These are phyloP conservation scores for Solanum habrochaites DNA, from an alignment of 257 asterid genomes.

Conservation along the genomic window DNA sequence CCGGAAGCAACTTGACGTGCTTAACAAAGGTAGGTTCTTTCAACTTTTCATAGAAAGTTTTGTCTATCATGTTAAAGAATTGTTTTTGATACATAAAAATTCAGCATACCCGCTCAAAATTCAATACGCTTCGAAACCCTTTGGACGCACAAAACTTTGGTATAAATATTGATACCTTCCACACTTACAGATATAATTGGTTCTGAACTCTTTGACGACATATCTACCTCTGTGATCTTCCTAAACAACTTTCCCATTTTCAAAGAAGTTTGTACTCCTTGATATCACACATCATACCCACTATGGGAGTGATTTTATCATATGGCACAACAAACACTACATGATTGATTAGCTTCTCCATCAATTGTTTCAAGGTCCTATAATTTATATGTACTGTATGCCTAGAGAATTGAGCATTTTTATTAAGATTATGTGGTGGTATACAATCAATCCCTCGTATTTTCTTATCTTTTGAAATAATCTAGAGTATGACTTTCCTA, in stretches of 20 bases:
- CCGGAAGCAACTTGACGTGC: neutral
- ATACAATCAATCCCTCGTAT: neutral
- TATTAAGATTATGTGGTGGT: neutral
- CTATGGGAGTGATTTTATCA: too few species aligned
- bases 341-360: neutral
- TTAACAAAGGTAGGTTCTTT: neutral
- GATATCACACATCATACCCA: neutral
- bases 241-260: neutral
- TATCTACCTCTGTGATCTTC: neutral
- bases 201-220: neutral
- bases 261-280: neutral
- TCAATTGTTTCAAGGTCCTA: too few species aligned
- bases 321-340: neutral
- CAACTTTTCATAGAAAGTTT: too few species aligned
- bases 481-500: neutral
- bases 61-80: neutral
- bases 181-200: neutral
- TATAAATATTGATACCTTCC: neutral
- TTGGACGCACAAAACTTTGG: neutral
- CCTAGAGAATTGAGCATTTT: neutral
- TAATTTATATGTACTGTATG: neutral
- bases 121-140: too few species aligned
- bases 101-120: neutral
- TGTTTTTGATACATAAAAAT: too few species aligned
- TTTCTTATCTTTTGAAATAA: neutral